Evolutionary conservation across 495 filamentous ascomycete species (phyloP), one percentile per base, ranked within the genome.

Genomic region (Aspergillus asperescens): DNA sequence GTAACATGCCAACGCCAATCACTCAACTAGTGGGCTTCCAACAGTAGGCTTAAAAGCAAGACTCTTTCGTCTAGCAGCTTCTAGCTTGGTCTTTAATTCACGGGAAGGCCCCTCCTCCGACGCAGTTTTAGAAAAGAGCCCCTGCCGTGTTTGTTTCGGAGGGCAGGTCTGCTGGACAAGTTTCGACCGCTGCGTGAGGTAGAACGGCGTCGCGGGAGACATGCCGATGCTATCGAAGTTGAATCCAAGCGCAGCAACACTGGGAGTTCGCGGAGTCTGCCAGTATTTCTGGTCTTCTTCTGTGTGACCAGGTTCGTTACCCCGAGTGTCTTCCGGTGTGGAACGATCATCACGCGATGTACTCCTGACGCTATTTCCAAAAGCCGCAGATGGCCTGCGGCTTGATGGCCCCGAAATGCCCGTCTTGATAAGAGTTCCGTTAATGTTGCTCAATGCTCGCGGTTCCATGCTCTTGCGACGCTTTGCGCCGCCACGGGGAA

Each of bases 401-500:
- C 57, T 62, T 4, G 65, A 62, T 2, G 65, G 54, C 2, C 79
- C 74, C n/a, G 59, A 48, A 9, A 56, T 24, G 18, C 58, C 29
- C 10, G 48, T 54, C 23, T 57, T 61, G 43, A 72, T 55, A 2
- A 89, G 71, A 2, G 76, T 85, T 25, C 84, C 83, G 52, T 90
- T 88, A 20, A 85, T 56, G 50, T 90, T 90, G 53, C 82, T 78
- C 10, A 95, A 71, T 2, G 86, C 81, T 54, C 81, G 81, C 2
- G 90, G 90, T 67, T 95, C 89, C 90, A 96, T 96, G 53, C 85
- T 89, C 79, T 94, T 95, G 29, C 89, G 80, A 27, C 90, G 82
- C 54, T 88, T 84, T 35, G 78, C 78, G 15, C 88, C 87, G 7
- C 87, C 88, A 1, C 89, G 84, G 16, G 89, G 88, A 27, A 92